A percentile compares a stretch with the other conserved stretches of the same genome.
These are phyloP conservation scores for Pseudocercospora fuligena DNA, from an alignment of 2,329 filamentous ascomycete species.

Conservation along the genomic window DNA sequence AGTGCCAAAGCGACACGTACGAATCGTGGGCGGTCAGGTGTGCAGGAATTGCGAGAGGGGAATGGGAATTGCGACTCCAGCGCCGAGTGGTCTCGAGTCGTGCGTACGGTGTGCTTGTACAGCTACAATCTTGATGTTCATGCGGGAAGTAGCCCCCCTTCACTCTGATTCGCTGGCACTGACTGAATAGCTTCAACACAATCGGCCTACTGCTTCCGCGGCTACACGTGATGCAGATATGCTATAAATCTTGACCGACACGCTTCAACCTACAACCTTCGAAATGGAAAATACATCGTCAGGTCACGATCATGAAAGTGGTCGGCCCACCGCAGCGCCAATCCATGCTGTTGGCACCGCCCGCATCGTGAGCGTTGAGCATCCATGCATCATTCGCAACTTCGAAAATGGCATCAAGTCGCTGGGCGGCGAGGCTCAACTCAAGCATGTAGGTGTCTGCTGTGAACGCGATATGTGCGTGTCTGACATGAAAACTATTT, in stretches of 20 bases:
- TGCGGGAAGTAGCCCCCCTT: not conserved
- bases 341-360: constrained; percentile 58
- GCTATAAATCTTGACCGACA: not conserved
- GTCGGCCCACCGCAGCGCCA: constrained; percentile 13
- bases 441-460: constrained; percentile 55
- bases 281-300: not conserved
- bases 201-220: not conserved
- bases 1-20: not conserved
- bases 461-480: constrained; percentile 6
- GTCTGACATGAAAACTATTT: constrained; percentile 19
- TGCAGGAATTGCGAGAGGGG: not conserved
- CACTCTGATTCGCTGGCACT: not conserved
- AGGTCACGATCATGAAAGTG: constrained; percentile 7
- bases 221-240: not conserved
- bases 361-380: constrained; percentile 66
- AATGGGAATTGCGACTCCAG: not conserved
- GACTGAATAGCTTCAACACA: not conserved
- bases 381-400: constrained; percentile 69
- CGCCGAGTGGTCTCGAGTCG: constrained; percentile 1
- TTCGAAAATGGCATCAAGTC: constrained; percentile 67
- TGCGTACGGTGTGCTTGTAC: not conserved
- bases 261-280: not conserved
- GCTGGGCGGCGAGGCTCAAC: constrained; percentile 60
- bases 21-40: not conserved
- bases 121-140: not conserved